Evolutionary conservation across 257 asterid genomes (phyloP), one percentile per base, ranked within the genome.

Genomic region (Penstemon newberryi): DNA sequence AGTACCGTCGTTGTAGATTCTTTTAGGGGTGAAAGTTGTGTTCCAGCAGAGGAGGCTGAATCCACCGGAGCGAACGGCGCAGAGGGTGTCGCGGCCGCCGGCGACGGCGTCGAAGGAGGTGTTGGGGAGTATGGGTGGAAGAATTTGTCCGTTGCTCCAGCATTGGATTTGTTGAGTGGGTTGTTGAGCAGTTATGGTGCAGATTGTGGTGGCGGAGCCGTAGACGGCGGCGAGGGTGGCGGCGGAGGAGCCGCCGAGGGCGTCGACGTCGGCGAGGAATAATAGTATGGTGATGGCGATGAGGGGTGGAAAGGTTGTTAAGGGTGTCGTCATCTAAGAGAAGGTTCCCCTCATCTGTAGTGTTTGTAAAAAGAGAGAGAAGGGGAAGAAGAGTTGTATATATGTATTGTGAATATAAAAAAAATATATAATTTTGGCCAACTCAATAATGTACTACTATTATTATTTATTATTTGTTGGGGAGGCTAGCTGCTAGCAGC

Each of bases 51-150:
- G 77, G 59, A 91, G 92, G 58, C 79, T 72, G 73, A 66, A 78
- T 3, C 95, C 95, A 25, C 89, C 91, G 67, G 89, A 85, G 68
- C 90, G 88, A 4, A 85, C 60, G 42, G 82, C 97, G 75, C 96
- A 83, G 75, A 91, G 64, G 45, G 77, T 77, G 78, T 85, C 78
- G 3, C 54, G 73, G 38, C 96, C 95, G 63, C 95, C 97, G 81
- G 93, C 79, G 50, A 87, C 81, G 79, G 83, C 83, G 79, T 79
- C 85, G 82, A 84, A 91, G 40, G 97, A 84, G 73, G 69, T 78
- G 42, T 70, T 59, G 3, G 87, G 84, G 18, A 75, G 81, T 63
- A 78, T 72, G 50, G 82, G 73, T 25, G 85, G 67, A 5, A 57
- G 57, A 0, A 70, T 13, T 4, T 38, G 74, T 7, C 85, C 88